These are phyloP conservation scores for Calonectria hongkongensis DNA, from an alignment of 2,329 filamentous ascomycete species.

Conservation along the genomic window DNA sequence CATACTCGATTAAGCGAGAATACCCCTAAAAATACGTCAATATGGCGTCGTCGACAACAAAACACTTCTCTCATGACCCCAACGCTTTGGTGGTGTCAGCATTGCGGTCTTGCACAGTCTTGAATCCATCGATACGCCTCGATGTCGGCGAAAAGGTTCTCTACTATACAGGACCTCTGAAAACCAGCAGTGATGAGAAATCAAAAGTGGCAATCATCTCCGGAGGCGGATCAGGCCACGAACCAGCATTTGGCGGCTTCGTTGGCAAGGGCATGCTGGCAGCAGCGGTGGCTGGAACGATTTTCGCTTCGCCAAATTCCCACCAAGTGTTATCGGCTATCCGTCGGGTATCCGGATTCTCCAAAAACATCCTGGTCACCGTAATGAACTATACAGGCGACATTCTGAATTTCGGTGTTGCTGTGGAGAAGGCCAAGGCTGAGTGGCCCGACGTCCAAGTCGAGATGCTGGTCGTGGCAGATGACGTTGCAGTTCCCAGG, in stretches of 20 bases:
- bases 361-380: neutral
- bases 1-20: no score
- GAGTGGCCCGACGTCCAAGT: neutral
- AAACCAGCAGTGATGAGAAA: neutral
- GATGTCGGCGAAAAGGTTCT: neutral
- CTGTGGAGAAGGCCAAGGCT: constrained; percentile 11
- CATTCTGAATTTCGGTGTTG: constrained; percentile 1
- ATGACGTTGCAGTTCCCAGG: constrained; percentile 3
- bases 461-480: neutral
- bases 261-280: constrained; percentile 12
- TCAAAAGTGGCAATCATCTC: constrained; percentile 11
- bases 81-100: constrained; percentile 1
- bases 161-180: neutral
- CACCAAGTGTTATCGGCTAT: neutral
- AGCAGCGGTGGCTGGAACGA: neutral
- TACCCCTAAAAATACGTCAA: no score
- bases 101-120: neutral
- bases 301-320: neutral
- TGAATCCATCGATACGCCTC: neutral
- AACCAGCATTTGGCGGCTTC: constrained; percentile 11
- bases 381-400: constrained; percentile 11
- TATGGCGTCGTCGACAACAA: neutral
- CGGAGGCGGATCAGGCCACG: neutral
- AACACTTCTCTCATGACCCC: constrained; percentile 1
- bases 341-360: neutral